phyloP scores from a whole-genome alignment of 2,329 filamentous ascomycete species.

The Anthostomella pinea region DNA sequence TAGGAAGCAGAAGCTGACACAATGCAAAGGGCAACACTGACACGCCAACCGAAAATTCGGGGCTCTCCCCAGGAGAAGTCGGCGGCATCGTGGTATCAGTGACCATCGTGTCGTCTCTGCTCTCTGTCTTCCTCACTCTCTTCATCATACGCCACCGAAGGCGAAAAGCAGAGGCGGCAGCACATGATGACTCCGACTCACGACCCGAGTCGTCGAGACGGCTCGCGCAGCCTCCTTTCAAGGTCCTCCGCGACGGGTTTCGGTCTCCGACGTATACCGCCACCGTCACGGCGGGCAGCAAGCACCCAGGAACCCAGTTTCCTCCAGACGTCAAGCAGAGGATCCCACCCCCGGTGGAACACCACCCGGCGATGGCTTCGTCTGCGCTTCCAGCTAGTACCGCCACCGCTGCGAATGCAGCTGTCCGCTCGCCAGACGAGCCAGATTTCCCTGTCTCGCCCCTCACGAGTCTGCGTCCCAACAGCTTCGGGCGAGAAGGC shows the following conservation, averaged over 20 bases:
- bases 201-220: conserved; percentile 1
- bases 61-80: conserved; percentile 10
- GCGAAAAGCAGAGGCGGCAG: conserved; percentile 2
- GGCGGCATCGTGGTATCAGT: conserved; percentile 15
- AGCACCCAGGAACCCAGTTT: neutral
- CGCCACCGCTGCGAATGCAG: neutral
- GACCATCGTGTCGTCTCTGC: conserved; percentile 11
- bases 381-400: neutral
- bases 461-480: conserved; percentile 3
- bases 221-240: neutral
- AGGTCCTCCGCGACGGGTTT: neutral
- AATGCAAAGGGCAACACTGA: conserved; percentile 3
- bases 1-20: neutral
- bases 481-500: neutral
- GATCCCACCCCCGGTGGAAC: conserved; percentile 1
- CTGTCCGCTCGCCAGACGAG: conserved; percentile 1
- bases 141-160: conserved; percentile 14
- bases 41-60: neutral
- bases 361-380: neutral
- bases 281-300: neutral
- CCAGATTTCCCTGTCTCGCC: conserved; percentile 10
- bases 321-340: conserved; percentile 1
- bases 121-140: conserved; percentile 10
- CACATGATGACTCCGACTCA: neutral
- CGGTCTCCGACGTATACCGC: neutral